Percentiles rank a stretch among this genome's conserved stretches.
These are phyloP conservation scores for sweet orange (Citrus sinensis) DNA, from an alignment of 345 rosid species.

Conservation along the genomic window DNA sequence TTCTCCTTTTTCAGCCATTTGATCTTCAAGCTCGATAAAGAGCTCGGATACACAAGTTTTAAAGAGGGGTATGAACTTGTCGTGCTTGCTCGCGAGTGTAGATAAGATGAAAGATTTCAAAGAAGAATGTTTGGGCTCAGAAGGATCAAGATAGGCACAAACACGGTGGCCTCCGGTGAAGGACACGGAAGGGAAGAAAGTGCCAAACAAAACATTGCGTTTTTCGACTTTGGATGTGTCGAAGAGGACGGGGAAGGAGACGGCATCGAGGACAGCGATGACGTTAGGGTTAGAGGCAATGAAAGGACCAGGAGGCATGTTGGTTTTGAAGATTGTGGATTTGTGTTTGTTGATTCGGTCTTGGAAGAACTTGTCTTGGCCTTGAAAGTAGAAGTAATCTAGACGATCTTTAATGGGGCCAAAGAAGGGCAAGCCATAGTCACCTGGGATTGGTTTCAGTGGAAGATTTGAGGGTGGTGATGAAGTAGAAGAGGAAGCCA, in stretches of 20 bases:
- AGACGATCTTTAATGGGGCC: slow-evolving; percentile 43
- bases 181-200: slow-evolving; percentile 37
- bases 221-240: slow-evolving; percentile 45
- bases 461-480: slow-evolving; percentile 13
- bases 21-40: slow-evolving; percentile 30
- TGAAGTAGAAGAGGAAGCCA: slow-evolving; percentile 13
- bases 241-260: slow-evolving; percentile 41
- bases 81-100: slow-evolving; percentile 15
- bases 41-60: slow-evolving; percentile 18
- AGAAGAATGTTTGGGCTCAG: slow-evolving; percentile 33
- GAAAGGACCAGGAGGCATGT: slow-evolving; percentile 60
- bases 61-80: slow-evolving; percentile 30
- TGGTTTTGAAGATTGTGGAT: slow-evolving; percentile 37
- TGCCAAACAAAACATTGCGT: slow-evolving; percentile 31
- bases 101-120: slow-evolving; percentile 32
- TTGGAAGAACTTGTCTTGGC: slow-evolving; percentile 34
- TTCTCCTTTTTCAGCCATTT: slow-evolving; percentile 9
- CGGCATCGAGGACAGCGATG: slow-evolving; percentile 32
- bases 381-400: slow-evolving; percentile 49
- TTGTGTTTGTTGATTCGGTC: slow-evolving; percentile 20
- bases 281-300: slow-evolving; percentile 28
- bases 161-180: slow-evolving; percentile 41
- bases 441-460: slow-evolving; percentile 35
- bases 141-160: slow-evolving; percentile 41
- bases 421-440: slow-evolving; percentile 31